A percentile compares a stretch with the other conserved stretches of the same genome.
phyloP scores from a whole-genome alignment of 139 green algal species.

The Chlamydomonas incerta region DNA sequence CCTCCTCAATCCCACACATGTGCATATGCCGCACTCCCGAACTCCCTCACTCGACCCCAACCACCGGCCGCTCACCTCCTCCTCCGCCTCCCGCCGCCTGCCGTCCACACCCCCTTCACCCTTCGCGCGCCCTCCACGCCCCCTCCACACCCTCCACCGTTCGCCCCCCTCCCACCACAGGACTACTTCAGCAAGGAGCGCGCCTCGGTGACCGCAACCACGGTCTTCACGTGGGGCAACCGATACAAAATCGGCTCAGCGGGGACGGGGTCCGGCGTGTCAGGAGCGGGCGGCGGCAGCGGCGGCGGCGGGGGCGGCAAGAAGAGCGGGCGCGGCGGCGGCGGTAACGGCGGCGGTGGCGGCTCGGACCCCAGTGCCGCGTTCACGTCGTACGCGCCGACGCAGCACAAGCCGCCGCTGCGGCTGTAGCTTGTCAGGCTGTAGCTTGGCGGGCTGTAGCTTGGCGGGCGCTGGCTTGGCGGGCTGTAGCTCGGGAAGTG shows the following conservation, averaged over 20 bases:
- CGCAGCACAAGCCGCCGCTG: slow-evolving; percentile 36
- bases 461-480: too few species aligned
- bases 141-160: background rate
- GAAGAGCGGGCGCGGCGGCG: background rate
- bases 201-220: slow-evolving; percentile 30
- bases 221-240: slow-evolving; percentile 46
- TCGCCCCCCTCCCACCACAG: background rate
- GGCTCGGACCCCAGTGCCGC: background rate
- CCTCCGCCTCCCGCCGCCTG: background rate
- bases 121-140: too few species aligned
- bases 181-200: slow-evolving; percentile 45
- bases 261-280: background rate
- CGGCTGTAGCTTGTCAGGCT: background rate
- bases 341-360: background rate
- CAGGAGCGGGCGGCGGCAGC: background rate
- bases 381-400: slow-evolving; percentile 11
- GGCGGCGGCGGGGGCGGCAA: background rate
- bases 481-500: too few species aligned
- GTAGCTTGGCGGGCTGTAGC: background rate
- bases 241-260: slow-evolving; percentile 16
- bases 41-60: too few species aligned
- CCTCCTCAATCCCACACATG: background rate
- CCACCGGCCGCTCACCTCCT: background rate
- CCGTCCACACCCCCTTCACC: too few species aligned
- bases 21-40: too few species aligned